Base-by-base conservation (phyloP, 352 stramenopile genomes). In the Phytophthora sansomeana region DNA sequence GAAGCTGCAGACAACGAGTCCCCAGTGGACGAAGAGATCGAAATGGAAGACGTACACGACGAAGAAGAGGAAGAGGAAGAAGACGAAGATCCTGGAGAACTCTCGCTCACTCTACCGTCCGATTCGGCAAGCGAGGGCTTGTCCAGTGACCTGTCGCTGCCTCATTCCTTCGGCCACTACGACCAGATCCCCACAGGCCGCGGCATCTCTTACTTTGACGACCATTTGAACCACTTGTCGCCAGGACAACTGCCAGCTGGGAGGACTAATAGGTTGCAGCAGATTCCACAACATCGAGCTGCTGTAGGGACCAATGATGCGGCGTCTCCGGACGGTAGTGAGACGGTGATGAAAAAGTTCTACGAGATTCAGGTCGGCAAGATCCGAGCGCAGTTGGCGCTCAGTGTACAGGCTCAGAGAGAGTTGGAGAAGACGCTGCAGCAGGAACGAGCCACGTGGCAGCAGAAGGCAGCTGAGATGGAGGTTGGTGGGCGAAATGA, bases 301-400 rank as follows among this genome's bases (percentile, higher is more conserved):
- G 14, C 41, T 4, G 47, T 32, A 16, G 55, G 35, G 10, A 13
- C 51, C 7, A 51, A 39, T 4, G 46, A 17, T 50, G n/a, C 42
- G 16, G 21, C 57, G 8, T 54, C 35, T 2, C n/a, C 48, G 1
- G 46, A 74, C 4, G 53, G 55, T 13, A 72, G 52, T 24, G 68
- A 71, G 44, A 49, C 46, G 56, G 69, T 91, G 35, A 89, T 93
- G 81, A 85, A 88, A 57, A 88, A 87, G 62, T 92, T 93, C 46
- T 95, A 92, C 63, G 82, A 93, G 67, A 78, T 85, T 21, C 85
- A 93, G 56, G 85, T 92, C n/a, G 80, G 85, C 11, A 87, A 91
- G 63, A 83, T 93, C 30, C 81, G 86, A 43, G 58, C 71, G 19
- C 84, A 95, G 58, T 63, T 93, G 26, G 68, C 64, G 0, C 41